Percentiles rank a stretch among this genome's conserved stretches.
Evolutionary conservation across 176 grass and related monocot species (phyloP).

Genomic region (Chloris gayana): DNA sequence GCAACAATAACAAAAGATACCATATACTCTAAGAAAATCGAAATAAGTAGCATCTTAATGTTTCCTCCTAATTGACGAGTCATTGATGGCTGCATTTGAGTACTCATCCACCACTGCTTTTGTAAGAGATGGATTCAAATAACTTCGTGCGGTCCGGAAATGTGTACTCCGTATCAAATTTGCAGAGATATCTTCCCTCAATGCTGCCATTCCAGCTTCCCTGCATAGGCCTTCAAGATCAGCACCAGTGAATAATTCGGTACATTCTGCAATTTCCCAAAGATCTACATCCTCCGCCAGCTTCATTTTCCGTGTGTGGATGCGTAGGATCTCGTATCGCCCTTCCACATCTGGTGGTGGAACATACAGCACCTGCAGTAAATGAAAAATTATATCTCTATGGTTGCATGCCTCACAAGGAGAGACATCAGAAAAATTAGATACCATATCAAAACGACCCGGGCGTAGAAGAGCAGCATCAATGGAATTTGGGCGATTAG

Average conservation of each 20-base stretch:
- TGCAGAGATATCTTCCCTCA: slow-evolving; percentile 68
- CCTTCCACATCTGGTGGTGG: slow-evolving; percentile 71
- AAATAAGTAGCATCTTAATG: slow-evolving; percentile 21
- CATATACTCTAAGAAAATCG: background rate
- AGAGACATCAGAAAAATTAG: background rate
- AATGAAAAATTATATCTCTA: slow-evolving; percentile 3
- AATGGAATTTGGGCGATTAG: slow-evolving; percentile 75
- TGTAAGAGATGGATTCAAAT: slow-evolving; percentile 62
- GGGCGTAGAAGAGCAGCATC: slow-evolving; percentile 87
- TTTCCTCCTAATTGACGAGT: slow-evolving; percentile 35
- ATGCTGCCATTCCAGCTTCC: slow-evolving; percentile 76
- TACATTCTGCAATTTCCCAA: slow-evolving; percentile 50
- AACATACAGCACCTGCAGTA: slow-evolving; percentile 76
- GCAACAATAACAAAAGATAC: background rate
- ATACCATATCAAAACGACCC: slow-evolving; percentile 83
- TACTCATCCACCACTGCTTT: slow-evolving; percentile 70
- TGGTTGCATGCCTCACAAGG: slow-evolving; percentile 1
- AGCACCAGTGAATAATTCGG: slow-evolving; percentile 76
- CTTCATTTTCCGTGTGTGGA: slow-evolving; percentile 81
- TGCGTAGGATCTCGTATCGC: slow-evolving; percentile 65
- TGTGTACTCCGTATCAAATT: slow-evolving; percentile 42
- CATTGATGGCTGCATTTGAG: slow-evolving; percentile 43
- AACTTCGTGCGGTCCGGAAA: slow-evolving; percentile 60
- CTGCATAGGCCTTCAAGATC: slow-evolving; percentile 85
- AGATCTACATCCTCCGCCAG: slow-evolving; percentile 77